Evolutionary conservation across 176 grass and related monocot species (phyloP), one percentile per base, ranked within the genome.

Genomic region (Oryza nivara): DNA sequence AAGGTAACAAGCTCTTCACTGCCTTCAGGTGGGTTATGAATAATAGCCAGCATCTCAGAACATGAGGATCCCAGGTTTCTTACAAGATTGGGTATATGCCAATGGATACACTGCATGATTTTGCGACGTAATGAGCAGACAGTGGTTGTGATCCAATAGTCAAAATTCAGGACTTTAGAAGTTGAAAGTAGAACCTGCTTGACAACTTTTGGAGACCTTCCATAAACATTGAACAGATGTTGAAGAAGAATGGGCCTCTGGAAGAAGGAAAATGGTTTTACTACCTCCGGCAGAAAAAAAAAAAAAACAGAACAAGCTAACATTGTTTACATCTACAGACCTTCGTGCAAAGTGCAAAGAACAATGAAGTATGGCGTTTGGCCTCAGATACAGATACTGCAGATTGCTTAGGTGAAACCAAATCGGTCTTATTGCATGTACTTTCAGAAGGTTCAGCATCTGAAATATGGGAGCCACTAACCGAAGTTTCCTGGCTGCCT

Each of bases 331-430:
- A 52, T 70, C 66, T 38, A 44, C 30, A 76, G 92, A 94, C 95
- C 95, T 94, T 99, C 56, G 88, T 92, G 75, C 97, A 99, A 84
- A 99, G 97, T 85, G 97, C 93, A 76, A 99, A 99, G 84, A 96
- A 96, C 71, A 99, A 90, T 73, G 93, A 96, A 78, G 83, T 92
- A 68, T 83, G 84, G 16, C 81, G 71, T 70, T 96, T 94, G 74
- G 88, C 91, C 73, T 96, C 88, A 6, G 89, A 92, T 47, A 86
- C 64, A 76, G 93, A 92, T 73, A 88, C 25, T 52, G 51, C 16
- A 66, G 91, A 78, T 68, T 73, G 79, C 69, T 82, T 94, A 34
- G 52, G 44, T 83, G 86, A 88, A 84, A 83, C 43, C 65, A 82
- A 82, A 77, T 73, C 68, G 75, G 80, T 63, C 85, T 82, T 87